A percentile compares a stretch with the other conserved stretches of the same genome.
phyloP scores from a whole-genome alignment of 2,329 filamentous ascomycete genomes.

The Aspergillus neoniger region DNA sequence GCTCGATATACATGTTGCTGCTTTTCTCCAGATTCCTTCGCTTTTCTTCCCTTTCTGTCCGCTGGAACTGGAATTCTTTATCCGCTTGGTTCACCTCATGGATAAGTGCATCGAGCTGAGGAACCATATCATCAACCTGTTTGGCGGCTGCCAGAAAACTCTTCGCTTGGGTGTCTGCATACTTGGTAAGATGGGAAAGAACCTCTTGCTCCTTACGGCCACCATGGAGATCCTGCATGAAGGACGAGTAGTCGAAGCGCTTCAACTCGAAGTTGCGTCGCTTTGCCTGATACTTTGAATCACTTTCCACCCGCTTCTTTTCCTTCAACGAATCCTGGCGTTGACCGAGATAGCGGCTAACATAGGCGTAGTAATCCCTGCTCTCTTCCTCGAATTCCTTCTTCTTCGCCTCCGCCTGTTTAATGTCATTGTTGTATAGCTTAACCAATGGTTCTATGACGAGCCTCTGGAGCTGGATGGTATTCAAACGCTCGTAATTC shows the following conservation, averaged over 20 bases:
- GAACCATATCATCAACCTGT: slow-evolving; percentile 82
- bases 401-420: slow-evolving; percentile 94
- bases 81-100: slow-evolving; percentile 89
- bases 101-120: slow-evolving; percentile 84
- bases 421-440: slow-evolving; percentile 93
- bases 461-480: slow-evolving; percentile 79
- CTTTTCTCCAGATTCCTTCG: slow-evolving; percentile 85
- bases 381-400: slow-evolving; percentile 98
- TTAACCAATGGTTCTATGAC: slow-evolving; percentile 93
- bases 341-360: slow-evolving; percentile 93
- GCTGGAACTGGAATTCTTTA: slow-evolving; percentile 93
- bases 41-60: slow-evolving; percentile 95
- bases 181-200: slow-evolving; percentile 88
- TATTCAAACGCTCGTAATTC: slow-evolving; percentile 81
- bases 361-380: slow-evolving; percentile 96
- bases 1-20: slow-evolving; percentile 71
- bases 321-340: slow-evolving; percentile 93
- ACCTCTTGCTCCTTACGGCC: slow-evolving; percentile 99
- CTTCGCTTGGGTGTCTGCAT: slow-evolving; percentile 84
- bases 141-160: slow-evolving; percentile 80
- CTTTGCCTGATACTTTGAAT: slow-evolving; percentile 94
- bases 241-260: slow-evolving; percentile 97
- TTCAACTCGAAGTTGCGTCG: slow-evolving; percentile 94
- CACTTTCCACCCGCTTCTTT: slow-evolving; percentile 93
- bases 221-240: slow-evolving; percentile 98